Evolutionary conservation across 2,329 filamentous ascomycete species (phyloP).

Genomic region (Neurospora sp.): DNA sequence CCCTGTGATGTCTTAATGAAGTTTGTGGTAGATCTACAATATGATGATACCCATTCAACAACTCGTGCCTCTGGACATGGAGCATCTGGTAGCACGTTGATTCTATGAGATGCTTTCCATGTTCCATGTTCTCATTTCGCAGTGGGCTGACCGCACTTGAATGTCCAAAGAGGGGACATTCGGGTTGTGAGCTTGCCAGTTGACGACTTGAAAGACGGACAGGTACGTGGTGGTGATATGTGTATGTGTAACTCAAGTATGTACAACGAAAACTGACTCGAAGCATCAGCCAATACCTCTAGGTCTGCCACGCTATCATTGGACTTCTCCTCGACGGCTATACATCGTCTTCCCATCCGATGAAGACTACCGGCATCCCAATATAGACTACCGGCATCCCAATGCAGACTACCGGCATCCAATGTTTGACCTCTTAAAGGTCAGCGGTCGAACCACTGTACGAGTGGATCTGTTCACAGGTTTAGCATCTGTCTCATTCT

Average conservation of each 20-base stretch:
- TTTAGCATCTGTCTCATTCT: neutral
- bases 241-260: neutral
- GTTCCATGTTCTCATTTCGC: neutral
- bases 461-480: slow-evolving; percentile 8
- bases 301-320: neutral
- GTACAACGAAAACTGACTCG: neutral
- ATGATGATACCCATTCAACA: neutral
- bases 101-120: neutral
- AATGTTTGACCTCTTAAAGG: slow-evolving; percentile 1
- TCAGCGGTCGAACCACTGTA: slow-evolving; percentile 9
- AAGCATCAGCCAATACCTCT: neutral
- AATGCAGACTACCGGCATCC: neutral
- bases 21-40: neutral
- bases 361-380: neutral
- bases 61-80: neutral
- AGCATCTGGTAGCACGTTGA: neutral
- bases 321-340: neutral
- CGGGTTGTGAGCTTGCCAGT: neutral
- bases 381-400: neutral
- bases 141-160: neutral
- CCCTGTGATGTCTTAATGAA: neutral
- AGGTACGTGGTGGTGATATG: neutral
- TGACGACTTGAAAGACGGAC: neutral
- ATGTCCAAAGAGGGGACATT: neutral
- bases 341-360: neutral